phyloP scores from a whole-genome alignment of 306 rosid genomes.

The Echinosophora koreensis region DNA sequence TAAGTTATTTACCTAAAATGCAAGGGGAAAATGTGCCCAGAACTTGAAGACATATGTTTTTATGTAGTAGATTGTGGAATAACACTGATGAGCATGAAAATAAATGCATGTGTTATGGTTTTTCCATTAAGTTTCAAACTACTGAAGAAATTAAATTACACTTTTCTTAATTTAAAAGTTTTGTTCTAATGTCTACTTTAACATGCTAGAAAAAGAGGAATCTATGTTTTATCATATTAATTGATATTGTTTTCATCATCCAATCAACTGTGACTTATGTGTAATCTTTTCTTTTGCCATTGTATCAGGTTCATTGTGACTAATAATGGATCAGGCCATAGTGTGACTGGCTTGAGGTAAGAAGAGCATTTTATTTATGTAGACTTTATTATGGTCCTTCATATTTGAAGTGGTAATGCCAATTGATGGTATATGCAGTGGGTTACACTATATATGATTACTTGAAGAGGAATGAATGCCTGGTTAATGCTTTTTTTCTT shows the following conservation, averaged over 20 bases:
- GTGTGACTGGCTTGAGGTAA: conserved; percentile 79
- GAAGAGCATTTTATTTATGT: conserved; percentile 29
- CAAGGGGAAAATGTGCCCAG: conserved; percentile 3
- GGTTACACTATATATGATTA: not conserved
- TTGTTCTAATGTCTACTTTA: conserved; percentile 2
- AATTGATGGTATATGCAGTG: not conserved
- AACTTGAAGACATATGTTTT: conserved; percentile 5
- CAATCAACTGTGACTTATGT: conserved; percentile 4
- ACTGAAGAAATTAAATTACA: not conserved
- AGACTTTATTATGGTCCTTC: conserved; percentile 25
- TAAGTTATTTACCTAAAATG: conserved; percentile 7
- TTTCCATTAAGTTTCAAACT: not conserved
- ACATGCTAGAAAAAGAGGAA: conserved; percentile 1
- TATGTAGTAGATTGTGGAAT: not conserved
- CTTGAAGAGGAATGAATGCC: conserved; percentile 8
- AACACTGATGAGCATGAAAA: conserved; percentile 13
- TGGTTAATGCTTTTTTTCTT: not conserved
- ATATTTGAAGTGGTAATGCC: conserved; percentile 14
- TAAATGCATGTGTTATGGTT: not conserved
- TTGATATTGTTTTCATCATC: not conserved
- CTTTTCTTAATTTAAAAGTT: not conserved
- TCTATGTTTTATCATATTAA: conserved; percentile 4
- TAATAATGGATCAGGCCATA: conserved; percentile 90
- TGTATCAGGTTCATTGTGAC: conserved; percentile 86
- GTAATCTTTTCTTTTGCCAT: conserved; percentile 32